Evolutionary conservation across 139 green algal species (phyloP).

Genomic region (Chlorella vulgaris): DNA sequence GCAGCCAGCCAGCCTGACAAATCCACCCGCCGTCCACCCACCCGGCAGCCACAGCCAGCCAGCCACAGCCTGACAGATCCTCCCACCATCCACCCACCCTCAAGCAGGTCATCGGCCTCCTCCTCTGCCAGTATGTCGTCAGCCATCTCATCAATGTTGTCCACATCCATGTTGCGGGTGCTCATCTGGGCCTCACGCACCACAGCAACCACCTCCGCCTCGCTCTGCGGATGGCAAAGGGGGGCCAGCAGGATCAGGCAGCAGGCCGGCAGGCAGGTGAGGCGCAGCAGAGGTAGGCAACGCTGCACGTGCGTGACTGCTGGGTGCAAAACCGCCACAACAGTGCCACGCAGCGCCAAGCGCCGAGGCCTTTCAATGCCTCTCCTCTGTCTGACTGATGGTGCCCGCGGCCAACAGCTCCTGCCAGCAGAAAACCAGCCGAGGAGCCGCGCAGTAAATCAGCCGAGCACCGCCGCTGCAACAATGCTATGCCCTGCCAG

Average conservation of each 20-base stretch:
- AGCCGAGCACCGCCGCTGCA: background rate
- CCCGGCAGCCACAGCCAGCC: too few species aligned
- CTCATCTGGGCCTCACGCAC: constrained; percentile 26
- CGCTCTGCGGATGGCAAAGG: background rate
- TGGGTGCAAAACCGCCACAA: too few species aligned
- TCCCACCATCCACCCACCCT: constrained; percentile 41
- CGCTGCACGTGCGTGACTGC: background rate
- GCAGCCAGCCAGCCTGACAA: too few species aligned
- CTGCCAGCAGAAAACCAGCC: background rate
- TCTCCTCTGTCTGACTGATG: too few species aligned
- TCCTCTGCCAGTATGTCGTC: constrained; percentile 53
- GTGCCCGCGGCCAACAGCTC: too few species aligned
- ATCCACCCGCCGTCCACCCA: too few species aligned
- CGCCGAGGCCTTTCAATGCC: too few species aligned
- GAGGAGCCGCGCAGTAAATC: background rate
- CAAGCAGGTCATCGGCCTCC: constrained; percentile 47
- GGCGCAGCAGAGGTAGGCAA: background rate
- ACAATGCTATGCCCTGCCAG: background rate
- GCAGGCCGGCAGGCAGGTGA: too few species aligned
- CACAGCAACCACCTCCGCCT: constrained; percentile 15
- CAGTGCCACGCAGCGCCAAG: too few species aligned
- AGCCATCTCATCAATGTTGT: constrained; percentile 48
- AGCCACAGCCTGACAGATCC: too few species aligned
- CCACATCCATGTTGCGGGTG: constrained; percentile 3
- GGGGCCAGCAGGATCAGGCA: background rate